Conservation (phyloP, 495 filamentous ascomycete species). For the Hyaloscypha hepaticicola region DNA sequence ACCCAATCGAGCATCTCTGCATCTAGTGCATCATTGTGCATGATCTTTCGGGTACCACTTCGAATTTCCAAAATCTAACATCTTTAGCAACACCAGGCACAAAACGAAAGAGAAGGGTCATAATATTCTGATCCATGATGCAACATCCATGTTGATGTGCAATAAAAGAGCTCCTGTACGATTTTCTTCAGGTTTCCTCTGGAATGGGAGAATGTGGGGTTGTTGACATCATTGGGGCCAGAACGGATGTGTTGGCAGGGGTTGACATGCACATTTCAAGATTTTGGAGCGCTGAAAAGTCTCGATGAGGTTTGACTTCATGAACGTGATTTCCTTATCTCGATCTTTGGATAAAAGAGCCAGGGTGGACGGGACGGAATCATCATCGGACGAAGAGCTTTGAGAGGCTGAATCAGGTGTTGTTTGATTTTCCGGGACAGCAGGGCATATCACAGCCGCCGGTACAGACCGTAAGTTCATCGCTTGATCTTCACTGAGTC, state of each 20-base stretch:
- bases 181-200: background rate
- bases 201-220: background rate
- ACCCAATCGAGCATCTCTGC: no score
- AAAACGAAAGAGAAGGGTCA: no score
- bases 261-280: background rate
- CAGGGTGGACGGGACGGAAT: no score
- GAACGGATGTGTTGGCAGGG: background rate
- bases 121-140: background rate
- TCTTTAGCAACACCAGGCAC: no score
- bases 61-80: no score
- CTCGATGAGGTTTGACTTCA: background rate
- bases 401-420: background rate
- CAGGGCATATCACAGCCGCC: background rate
- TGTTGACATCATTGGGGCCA: background rate
- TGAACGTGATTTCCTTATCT: background rate
- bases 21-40: no score
- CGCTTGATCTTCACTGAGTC: background rate
- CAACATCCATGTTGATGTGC: background rate
- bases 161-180: background rate
- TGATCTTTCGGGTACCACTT: no score
- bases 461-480: background rate
- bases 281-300: background rate
- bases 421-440: background rate
- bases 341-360: background rate
- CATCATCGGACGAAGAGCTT: background rate